Base-by-base conservation (phyloP, 2,329 filamentous ascomycete genomes). In the Fusarium begoniae region DNA sequence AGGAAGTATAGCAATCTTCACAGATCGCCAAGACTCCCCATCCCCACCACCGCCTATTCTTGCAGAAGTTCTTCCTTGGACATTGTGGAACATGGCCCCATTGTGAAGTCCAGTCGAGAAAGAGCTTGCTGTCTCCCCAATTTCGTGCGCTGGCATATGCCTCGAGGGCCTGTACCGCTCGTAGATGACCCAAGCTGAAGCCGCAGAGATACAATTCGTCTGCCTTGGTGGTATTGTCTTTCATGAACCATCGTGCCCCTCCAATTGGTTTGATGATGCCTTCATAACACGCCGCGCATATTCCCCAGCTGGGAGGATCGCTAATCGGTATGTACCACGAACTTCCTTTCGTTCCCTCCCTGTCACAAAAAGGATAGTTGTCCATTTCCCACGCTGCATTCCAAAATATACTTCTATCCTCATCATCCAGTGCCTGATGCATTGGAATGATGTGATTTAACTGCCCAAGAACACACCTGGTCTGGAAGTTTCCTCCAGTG, bases 271-370 rank as follows among this genome's bases (percentile, higher is more conserved):
- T 79, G 13, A 81, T 61, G 30, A 84, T 68, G 12, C 73, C 77
- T 8, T 78, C 79, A 35, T 80, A 80, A 61, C 84, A 85, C 2
- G 79, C 78, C 8, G 78, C 79, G 64, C 83, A 85, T 28, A 85
- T 75, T 17, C 70, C 76, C 61, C 84, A 85, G 1, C 75, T 74
- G 1, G 40, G 22, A 22, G 82, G 80, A 54, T 82, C 67, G 9
- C 78, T 80, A 4, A 75, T 69, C 1, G 83, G 69, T 0, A 80
- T 82, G 55, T 81, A 84, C 83, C 83, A 85, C 3, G 45, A 60
- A 3, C 74, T 77, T 14, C 76, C 75, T 17, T 64, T 74, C 24
- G 79, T 80, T 8, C 83, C 84, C 2, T 68, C 59, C 5, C 74
- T 72, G 22, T 77, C 58, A 65, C 83, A 85, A 38, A 73, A 63